phyloP scores from a whole-genome alignment of 345 rosid species.

The Eucalyptus tenuipes region DNA sequence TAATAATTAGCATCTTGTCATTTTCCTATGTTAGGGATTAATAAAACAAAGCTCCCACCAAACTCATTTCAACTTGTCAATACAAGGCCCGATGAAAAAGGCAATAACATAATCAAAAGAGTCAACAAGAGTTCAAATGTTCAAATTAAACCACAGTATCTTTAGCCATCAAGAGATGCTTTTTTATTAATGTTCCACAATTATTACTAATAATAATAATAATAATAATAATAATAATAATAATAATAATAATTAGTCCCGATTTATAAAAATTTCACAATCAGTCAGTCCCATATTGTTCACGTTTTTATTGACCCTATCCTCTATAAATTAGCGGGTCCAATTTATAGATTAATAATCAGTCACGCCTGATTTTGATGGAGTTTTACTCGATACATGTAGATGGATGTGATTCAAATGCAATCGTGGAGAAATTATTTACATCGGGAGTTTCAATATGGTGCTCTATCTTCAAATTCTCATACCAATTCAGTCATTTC shows the following conservation, averaged over 20 bases:
- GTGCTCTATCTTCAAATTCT: background rate
- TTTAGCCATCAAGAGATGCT: background rate
- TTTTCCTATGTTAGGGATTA: background rate
- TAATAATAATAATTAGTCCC: background rate
- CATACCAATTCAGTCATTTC: background rate
- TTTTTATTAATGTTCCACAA: background rate
- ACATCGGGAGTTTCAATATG: background rate
- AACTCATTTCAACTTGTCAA: background rate
- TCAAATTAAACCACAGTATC: background rate
- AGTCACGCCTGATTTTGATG: background rate
- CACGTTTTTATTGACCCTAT: background rate
- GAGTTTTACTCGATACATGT: background rate
- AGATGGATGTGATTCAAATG: background rate
- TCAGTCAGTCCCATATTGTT: background rate
- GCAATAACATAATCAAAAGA: background rate
- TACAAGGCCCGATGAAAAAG: background rate
- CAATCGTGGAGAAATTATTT: fast-evolving
- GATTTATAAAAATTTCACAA: background rate
- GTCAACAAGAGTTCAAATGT: background rate
- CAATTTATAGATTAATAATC: background rate
- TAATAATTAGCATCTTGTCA: background rate
- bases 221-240: no score
- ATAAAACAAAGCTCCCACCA: background rate
- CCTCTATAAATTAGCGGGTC: background rate
- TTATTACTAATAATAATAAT: background rate